These are phyloP conservation scores for Phytophthora aleatoria DNA, from an alignment of 352 stramenopile genomes.

Conservation along the genomic window DNA sequence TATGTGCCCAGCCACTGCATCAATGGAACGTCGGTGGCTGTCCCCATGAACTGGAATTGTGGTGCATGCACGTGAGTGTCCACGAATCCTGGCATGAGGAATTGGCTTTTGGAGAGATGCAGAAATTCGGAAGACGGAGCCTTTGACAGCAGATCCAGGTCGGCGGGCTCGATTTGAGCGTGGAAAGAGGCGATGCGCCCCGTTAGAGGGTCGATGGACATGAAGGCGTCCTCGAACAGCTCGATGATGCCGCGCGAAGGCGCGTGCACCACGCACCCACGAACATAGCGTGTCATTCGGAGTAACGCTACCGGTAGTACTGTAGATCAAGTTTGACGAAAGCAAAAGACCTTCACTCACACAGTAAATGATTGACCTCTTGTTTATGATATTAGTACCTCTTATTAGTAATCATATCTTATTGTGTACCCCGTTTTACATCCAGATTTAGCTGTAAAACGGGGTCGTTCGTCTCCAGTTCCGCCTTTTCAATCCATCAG, in stretches of 20 bases:
- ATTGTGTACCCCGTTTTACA: too few relatives aligned
- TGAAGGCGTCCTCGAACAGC: conserved; percentile 53
- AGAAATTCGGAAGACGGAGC: conserved; percentile 8
- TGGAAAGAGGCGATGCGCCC: conserved; percentile 54
- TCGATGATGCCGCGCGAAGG: conserved; percentile 42
- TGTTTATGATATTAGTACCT: too few relatives aligned
- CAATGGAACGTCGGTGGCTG: conserved; percentile 87
- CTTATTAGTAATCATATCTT: too few relatives aligned
- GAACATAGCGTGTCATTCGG: conserved; percentile 31
- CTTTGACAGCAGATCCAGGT: conserved; percentile 28
- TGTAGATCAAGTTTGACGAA: too few relatives aligned
- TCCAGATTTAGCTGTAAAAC: too few relatives aligned
- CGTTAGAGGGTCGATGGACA: conserved; percentile 32
- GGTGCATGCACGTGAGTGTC: conserved; percentile 93
- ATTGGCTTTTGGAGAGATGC: conserved; percentile 39
- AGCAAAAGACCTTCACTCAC: too few relatives aligned
- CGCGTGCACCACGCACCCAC: conserved; percentile 50
- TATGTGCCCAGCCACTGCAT: conserved; percentile 92
- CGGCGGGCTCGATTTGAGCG: conserved; percentile 27
- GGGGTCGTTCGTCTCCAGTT: not conserved
- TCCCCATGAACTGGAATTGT: conserved; percentile 90
- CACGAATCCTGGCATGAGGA: conserved; percentile 91
- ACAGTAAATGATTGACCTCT: too few relatives aligned
- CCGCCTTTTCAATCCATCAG: not conserved
- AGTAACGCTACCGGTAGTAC: too few relatives aligned